A percentile compares a stretch with the other conserved stretches of the same genome.
These are phyloP conservation scores for Fusarium devonianum DNA, from an alignment of 2,329 filamentous ascomycete genomes.

Conservation along the genomic window DNA sequence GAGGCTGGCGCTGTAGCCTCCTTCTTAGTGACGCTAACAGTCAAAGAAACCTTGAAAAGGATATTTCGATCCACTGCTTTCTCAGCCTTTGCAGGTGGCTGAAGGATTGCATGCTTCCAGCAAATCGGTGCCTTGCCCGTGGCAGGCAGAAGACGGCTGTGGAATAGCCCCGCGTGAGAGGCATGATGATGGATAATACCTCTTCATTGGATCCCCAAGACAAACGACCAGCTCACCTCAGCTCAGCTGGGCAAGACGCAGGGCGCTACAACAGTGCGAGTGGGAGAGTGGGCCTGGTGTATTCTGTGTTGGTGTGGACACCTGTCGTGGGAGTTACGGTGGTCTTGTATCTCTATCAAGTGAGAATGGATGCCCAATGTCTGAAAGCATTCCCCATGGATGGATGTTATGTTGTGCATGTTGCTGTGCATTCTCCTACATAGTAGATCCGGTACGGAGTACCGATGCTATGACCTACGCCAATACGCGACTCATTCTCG, in stretches of 20 bases:
- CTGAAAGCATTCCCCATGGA: conserved; percentile 17
- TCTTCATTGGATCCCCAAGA: not conserved
- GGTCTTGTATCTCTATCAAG: conserved; percentile 12
- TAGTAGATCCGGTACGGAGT: conserved; percentile 21
- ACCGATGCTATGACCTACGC: conserved; percentile 22
- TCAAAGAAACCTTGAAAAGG: conserved; percentile 1
- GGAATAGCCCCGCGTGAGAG: conserved; percentile 16
- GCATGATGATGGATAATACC: not conserved
- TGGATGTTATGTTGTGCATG: conserved; percentile 38
- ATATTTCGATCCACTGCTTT: conserved; percentile 3
- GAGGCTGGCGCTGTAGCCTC: conserved; percentile 5
- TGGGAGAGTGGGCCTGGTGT: no score
- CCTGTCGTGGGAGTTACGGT: conserved; percentile 8
- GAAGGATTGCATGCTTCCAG: conserved; percentile 8
- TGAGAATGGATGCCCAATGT: conserved; percentile 9
- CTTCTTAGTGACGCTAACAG: not conserved
- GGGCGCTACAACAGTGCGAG: conserved; percentile 36
- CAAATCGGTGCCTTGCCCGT: not conserved
- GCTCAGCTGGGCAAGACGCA: no score
- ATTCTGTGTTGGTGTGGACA: conserved; percentile 17
- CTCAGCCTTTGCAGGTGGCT: conserved; percentile 13
- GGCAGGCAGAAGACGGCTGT: conserved; percentile 6
- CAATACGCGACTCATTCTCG: conserved; percentile 8
- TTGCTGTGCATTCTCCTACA: conserved; percentile 28
- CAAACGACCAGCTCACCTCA: conserved; percentile 3